phyloP scores from a whole-genome alignment of 768 basidiomycete genomes.

The Neoboletus magnificus region DNA sequence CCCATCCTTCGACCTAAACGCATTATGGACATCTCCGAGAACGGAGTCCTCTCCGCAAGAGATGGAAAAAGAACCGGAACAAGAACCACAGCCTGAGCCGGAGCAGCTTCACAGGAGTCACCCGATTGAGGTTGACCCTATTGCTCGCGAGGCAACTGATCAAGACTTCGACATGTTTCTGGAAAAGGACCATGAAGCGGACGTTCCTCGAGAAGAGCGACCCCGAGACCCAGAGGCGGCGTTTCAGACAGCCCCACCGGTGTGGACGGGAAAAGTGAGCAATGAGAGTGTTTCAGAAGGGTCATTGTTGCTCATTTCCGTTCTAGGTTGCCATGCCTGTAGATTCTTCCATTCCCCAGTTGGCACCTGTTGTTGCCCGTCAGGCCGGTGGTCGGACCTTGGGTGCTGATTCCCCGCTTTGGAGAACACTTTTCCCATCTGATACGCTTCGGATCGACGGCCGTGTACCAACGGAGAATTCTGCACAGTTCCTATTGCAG shows the following conservation, averaged over 20 bases:
- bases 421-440: slow-evolving; percentile 75
- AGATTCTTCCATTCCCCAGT: slow-evolving; percentile 66
- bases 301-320: slow-evolving; percentile 15
- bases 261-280: slow-evolving; percentile 76
- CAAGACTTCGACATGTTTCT: slow-evolving; percentile 87
- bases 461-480: slow-evolving; percentile 73
- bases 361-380: slow-evolving; percentile 63
- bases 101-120: slow-evolving; percentile 40
- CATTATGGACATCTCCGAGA: slow-evolving; percentile 64
- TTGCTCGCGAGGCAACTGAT: slow-evolving; percentile 53
- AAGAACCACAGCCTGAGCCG: slow-evolving; percentile 24
- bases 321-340: slow-evolving; percentile 74
- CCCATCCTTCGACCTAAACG: slow-evolving; percentile 65
- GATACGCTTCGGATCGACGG: slow-evolving; percentile 76
- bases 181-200: slow-evolving; percentile 49
- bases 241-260: slow-evolving; percentile 55
- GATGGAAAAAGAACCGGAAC: slow-evolving; percentile 23
- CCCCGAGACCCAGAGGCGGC: slow-evolving; percentile 43
- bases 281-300: neutral
- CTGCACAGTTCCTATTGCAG: slow-evolving; percentile 74
- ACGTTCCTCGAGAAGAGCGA: slow-evolving; percentile 19
- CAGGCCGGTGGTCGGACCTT: slow-evolving; percentile 77
- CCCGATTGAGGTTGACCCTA: slow-evolving; percentile 41
- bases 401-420: slow-evolving; percentile 54
- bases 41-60: slow-evolving; percentile 25